These are phyloP conservation scores for Hamigera avellanea DNA, from an alignment of 495 filamentous ascomycete genomes.

Conservation along the genomic window DNA sequence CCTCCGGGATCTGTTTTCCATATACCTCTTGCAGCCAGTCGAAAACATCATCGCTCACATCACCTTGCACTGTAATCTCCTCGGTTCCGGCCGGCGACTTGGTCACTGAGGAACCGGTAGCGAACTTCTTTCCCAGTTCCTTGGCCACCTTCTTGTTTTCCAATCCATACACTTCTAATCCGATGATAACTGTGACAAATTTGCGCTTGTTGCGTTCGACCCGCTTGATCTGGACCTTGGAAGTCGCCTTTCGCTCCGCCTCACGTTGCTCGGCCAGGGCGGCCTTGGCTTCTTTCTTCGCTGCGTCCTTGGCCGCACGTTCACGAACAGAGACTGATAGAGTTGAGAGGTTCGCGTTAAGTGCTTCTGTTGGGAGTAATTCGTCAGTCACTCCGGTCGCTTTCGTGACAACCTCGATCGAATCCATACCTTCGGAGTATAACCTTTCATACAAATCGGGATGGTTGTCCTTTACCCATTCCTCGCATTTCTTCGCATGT, in stretches of 20 bases:
- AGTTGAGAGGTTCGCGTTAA: constrained; percentile 69
- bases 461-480: constrained; percentile 77
- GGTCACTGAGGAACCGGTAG: constrained; percentile 85
- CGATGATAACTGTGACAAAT: constrained; percentile 80
- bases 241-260: constrained; percentile 60
- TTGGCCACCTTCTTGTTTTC: constrained; percentile 78
- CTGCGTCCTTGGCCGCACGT: constrained; percentile 84
- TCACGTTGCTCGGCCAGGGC: constrained; percentile 71
- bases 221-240: constrained; percentile 84
- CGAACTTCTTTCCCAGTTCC: constrained; percentile 47
- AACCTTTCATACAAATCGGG: constrained; percentile 60
- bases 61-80: constrained; percentile 96
- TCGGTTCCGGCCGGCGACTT: constrained; percentile 77
- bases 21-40: constrained; percentile 85
- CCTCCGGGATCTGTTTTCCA: constrained; percentile 68
- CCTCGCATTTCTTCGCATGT: constrained; percentile 94
- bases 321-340: constrained; percentile 84
- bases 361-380: constrained; percentile 46
- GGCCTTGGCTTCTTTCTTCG: constrained; percentile 91
- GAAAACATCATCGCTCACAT: constrained; percentile 87
- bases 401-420: not conserved
- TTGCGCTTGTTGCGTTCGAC: constrained; percentile 98
- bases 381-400: no score
- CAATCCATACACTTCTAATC: constrained; percentile 78
- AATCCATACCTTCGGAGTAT: constrained; percentile 65